These are phyloP conservation scores for Cytospora leucostoma DNA, from an alignment of 2,329 filamentous ascomycete genomes.

Conservation along the genomic window DNA sequence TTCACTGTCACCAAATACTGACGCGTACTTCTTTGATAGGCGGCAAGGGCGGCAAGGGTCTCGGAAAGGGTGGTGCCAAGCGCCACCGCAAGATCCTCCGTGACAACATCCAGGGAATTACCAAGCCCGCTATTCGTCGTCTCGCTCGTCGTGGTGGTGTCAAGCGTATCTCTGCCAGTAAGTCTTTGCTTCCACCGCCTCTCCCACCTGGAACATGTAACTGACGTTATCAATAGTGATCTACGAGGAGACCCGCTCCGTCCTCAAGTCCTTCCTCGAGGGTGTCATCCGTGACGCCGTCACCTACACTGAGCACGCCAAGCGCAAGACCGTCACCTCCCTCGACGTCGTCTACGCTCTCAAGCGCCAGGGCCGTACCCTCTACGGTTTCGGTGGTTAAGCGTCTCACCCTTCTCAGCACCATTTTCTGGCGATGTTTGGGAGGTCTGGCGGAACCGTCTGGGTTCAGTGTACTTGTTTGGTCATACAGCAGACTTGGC, in stretches of 20 bases:
- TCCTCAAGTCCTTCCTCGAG: conserved; percentile 82
- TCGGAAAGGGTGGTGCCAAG: conserved; percentile 98
- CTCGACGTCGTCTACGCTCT: conserved; percentile 65
- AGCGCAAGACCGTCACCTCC: conserved; percentile 72
- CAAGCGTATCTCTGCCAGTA: conserved; percentile 98
- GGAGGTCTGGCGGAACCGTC: conserved; percentile 10
- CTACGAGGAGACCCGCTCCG: conserved; percentile 81
- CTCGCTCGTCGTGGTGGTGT: conserved; percentile 98
- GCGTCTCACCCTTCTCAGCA: conserved; percentile 6
- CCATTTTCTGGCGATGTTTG: conserved; percentile 6
- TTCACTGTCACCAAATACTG: conserved; percentile 39
- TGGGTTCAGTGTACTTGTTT: conserved; percentile 19
- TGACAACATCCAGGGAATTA: conserved; percentile 99
- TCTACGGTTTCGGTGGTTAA: conserved; percentile 71
- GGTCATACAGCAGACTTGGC: conserved; percentile 21
- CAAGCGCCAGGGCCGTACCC: conserved; percentile 66
- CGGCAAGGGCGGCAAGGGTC: conserved; percentile 95
- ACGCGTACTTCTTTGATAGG: conserved; percentile 58
- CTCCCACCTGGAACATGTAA: not conserved
- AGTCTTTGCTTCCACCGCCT: conserved; percentile 37
- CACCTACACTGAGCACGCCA: conserved; percentile 82
- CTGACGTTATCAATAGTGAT: conserved; percentile 56
- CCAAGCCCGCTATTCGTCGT: conserved; percentile 97
- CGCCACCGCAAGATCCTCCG: conserved; percentile 98
- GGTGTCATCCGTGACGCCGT: conserved; percentile 77